Conservation (phyloP, 176 grass and related monocot species). For the Themeda triandra region DNA sequence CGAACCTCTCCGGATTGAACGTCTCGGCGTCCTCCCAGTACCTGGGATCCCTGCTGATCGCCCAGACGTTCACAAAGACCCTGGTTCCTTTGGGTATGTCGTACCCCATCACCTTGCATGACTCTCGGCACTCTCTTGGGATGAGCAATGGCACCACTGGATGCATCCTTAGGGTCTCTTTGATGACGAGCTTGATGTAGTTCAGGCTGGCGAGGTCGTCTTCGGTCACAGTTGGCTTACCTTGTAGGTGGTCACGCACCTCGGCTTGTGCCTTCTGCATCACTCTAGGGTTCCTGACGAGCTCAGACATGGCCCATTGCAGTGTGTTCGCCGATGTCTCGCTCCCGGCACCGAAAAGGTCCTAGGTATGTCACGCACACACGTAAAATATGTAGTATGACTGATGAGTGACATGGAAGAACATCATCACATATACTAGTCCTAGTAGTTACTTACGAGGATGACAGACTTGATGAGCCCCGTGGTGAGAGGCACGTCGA, state of each 20-base stretch:
- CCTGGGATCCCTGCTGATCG: not conserved
- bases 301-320: constrained; percentile 38
- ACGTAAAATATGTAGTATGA: too few species aligned
- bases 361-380: not conserved
- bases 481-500: constrained; percentile 33
- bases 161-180: constrained; percentile 13
- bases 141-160: not conserved
- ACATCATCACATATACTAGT: not conserved
- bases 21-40: not conserved
- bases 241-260: not conserved
- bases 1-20: constrained; percentile 15
- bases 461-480: constrained; percentile 20
- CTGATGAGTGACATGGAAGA: too few species aligned
- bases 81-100: not conserved
- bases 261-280: constrained; percentile 27
- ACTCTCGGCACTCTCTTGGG: not conserved
- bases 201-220: not conserved
- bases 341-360: constrained; percentile 26
- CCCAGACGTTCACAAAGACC: constrained; percentile 6
- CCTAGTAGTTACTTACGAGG: not conserved
- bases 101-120: constrained; percentile 10
- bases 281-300: not conserved
- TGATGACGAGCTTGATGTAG: constrained; percentile 16
- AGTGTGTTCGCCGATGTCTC: constrained; percentile 21
- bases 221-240: not conserved